Percentiles rank a stretch among this genome's conserved stretches.
phyloP scores from a whole-genome alignment of 495 filamentous ascomycete genomes.

The Rusavskia elegans region DNA sequence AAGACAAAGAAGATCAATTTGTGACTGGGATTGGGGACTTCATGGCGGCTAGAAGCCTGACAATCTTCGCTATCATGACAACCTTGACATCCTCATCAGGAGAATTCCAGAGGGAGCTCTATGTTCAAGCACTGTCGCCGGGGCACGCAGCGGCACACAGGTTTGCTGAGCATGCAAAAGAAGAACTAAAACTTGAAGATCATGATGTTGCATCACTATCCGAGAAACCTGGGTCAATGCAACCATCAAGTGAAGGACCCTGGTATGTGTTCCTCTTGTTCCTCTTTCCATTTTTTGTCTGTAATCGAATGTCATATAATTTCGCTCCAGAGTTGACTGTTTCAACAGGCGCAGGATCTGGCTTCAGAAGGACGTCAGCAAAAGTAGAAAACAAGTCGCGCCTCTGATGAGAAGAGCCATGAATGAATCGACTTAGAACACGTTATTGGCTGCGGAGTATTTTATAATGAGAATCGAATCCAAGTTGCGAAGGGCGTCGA shows the following conservation, averaged over 20 bases:
- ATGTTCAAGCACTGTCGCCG: slow-evolving; percentile 43
- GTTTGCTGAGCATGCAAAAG: slow-evolving; percentile 33
- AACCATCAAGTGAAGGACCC: slow-evolving; percentile 10
- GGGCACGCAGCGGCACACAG: slow-evolving; percentile 29
- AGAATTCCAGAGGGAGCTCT: slow-evolving; percentile 53
- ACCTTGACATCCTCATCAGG: slow-evolving; percentile 35
- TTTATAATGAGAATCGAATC: no score
- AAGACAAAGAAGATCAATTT: slow-evolving; percentile 26
- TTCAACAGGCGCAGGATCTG: slow-evolving; percentile 27
- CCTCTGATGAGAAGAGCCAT: slow-evolving; percentile 61
- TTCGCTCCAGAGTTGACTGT: no score
- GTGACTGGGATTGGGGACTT: slow-evolving; percentile 34
- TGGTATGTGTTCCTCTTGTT: background rate
- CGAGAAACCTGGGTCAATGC: slow-evolving; percentile 21
- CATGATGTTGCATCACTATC: slow-evolving; percentile 28
- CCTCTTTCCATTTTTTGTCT: background rate
- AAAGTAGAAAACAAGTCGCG: slow-evolving; percentile 81
- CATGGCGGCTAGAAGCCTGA: slow-evolving; percentile 38
- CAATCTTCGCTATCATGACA: slow-evolving; percentile 66
- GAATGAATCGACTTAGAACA: no score
- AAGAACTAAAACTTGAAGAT: slow-evolving; percentile 38
- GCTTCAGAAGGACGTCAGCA: slow-evolving; percentile 47
- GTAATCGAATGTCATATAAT: background rate
- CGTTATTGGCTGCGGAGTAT: no score
- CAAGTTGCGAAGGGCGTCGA: no score